phyloP scores from a whole-genome alignment of 352 stramenopile species.

The Plasmopara halstedii region DNA sequence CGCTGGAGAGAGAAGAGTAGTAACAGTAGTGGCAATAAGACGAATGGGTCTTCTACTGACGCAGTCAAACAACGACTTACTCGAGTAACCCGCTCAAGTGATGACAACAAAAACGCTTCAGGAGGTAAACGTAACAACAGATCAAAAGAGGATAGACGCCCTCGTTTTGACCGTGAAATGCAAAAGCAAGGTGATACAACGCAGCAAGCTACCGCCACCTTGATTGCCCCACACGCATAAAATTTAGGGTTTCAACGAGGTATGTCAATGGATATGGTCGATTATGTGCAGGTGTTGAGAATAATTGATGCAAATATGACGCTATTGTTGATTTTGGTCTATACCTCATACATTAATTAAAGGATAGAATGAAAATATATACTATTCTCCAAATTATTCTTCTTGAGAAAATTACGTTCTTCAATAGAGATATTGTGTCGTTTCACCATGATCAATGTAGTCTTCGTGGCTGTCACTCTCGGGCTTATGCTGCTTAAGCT shows the following conservation, averaged over 20 bases:
- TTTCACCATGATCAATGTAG: constrained; percentile 30
- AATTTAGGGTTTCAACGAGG: neutral
- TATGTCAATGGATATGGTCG: neutral
- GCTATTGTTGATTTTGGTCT: too few species aligned
- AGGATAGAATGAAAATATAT: too few species aligned
- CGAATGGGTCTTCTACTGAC: constrained; percentile 18
- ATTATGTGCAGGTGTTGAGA: too few species aligned
- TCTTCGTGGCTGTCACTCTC: constrained; percentile 39
- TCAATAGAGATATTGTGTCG: too few species aligned
- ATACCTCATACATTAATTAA: too few species aligned
- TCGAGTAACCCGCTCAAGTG: constrained; percentile 21
- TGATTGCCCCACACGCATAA: constrained; percentile 31
- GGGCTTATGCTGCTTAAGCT: constrained; percentile 65
- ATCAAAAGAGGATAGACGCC: constrained; percentile 32
- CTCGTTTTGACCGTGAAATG: constrained; percentile 28
- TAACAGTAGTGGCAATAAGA: constrained; percentile 28
- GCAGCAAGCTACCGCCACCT: constrained; percentile 16
- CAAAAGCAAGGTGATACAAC: constrained; percentile 26
- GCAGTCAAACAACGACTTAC: constrained; percentile 25
- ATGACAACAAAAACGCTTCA: constrained; percentile 18
- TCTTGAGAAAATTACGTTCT: too few species aligned
- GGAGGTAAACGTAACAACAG: constrained; percentile 15
- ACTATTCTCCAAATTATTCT: too few species aligned
- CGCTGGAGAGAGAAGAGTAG: constrained; percentile 32
- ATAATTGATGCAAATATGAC: too few species aligned